Percentiles rank a stretch among this genome's conserved stretches.
Evolutionary conservation across 2,329 filamentous ascomycete species (phyloP).

Genomic region (Aspergillus aculeatinus): DNA sequence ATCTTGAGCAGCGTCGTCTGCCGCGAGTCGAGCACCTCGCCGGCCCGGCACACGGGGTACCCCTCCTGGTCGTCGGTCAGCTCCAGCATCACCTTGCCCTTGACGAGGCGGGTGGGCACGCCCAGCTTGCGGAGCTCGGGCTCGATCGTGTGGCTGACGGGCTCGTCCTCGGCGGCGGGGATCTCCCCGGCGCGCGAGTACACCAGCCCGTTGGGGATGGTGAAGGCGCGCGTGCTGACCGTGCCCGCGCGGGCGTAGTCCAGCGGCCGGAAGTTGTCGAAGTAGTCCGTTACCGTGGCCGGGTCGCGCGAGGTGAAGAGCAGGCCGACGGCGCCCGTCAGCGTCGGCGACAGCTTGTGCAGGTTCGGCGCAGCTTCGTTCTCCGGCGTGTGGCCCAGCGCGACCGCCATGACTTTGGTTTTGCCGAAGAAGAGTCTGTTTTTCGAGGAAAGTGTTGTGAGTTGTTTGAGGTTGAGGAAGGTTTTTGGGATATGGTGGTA

Average conservation of each 20-base stretch:
- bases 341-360: conserved; percentile 65
- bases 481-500: not conserved
- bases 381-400: conserved; percentile 74
- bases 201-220: conserved; percentile 78
- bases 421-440: conserved; percentile 94
- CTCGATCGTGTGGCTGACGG: conserved; percentile 83
- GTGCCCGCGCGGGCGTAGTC: conserved; percentile 92
- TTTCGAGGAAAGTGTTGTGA: not conserved
- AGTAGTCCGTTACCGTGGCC: conserved; percentile 67
- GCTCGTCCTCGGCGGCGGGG: conserved; percentile 76
- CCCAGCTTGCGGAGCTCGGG: conserved; percentile 85
- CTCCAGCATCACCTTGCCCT: conserved; percentile 81
- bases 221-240: conserved; percentile 70
- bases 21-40: conserved; percentile 79
- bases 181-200: conserved; percentile 78
- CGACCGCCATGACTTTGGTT: conserved; percentile 97
- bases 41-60: conserved; percentile 80
- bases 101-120: conserved; percentile 83
- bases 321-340: conserved; percentile 81
- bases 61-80: conserved; percentile 46
- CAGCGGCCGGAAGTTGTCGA: conserved; percentile 68
- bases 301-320: conserved; percentile 81
- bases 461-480: too few relatives aligned
- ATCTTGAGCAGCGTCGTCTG: conserved; percentile 93
- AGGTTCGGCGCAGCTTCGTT: conserved; percentile 80